phyloP scores from a whole-genome alignment of 2,329 filamentous ascomycete species.

The Penicillium sp. region DNA sequence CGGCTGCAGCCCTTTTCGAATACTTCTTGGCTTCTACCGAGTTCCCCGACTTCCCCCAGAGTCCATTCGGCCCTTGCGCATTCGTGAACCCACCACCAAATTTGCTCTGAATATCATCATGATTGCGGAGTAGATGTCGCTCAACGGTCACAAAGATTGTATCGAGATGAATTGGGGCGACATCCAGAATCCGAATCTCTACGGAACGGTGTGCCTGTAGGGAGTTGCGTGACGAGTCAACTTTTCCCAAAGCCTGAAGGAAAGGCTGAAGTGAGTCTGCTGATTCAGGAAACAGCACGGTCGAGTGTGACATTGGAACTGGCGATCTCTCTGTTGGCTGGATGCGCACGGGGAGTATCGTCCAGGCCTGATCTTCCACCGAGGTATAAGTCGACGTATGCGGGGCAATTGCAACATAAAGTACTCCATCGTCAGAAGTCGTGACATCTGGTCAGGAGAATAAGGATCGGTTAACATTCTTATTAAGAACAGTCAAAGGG shows the following conservation, averaged over 20 bases:
- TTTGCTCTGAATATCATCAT: slow-evolving; percentile 79
- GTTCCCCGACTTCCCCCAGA: slow-evolving; percentile 38
- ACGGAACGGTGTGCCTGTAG: slow-evolving; percentile 73
- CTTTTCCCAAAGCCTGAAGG: slow-evolving; percentile 67
- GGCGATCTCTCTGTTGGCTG: slow-evolving; percentile 45
- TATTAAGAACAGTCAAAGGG: background rate
- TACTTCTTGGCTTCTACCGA: slow-evolving; percentile 32
- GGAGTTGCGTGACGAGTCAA: slow-evolving; percentile 73
- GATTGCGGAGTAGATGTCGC: slow-evolving; percentile 71
- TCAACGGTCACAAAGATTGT: slow-evolving; percentile 86
- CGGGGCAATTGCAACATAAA: slow-evolving; percentile 50
- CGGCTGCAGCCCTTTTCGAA: slow-evolving; percentile 36
- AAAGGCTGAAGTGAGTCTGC: slow-evolving; percentile 78
- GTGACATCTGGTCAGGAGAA: slow-evolving; percentile 16
- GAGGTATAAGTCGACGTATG: slow-evolving; percentile 43
- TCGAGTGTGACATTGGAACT: slow-evolving; percentile 69
- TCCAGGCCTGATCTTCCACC: slow-evolving; percentile 71
- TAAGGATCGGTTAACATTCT: slow-evolving; percentile 7
- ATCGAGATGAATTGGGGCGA: slow-evolving; percentile 75
- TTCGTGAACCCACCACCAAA: slow-evolving; percentile 67
- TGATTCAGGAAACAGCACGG: slow-evolving; percentile 71
- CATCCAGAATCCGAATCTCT: slow-evolving; percentile 80
- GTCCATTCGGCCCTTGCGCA: slow-evolving; percentile 41
- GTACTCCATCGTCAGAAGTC: slow-evolving; percentile 32
- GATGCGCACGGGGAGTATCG: slow-evolving; percentile 72